Percentiles rank a stretch among this genome's conserved stretches.
Evolutionary conservation across 768 basidiomycete species (phyloP).

Genomic region (Lactarius sp.): DNA sequence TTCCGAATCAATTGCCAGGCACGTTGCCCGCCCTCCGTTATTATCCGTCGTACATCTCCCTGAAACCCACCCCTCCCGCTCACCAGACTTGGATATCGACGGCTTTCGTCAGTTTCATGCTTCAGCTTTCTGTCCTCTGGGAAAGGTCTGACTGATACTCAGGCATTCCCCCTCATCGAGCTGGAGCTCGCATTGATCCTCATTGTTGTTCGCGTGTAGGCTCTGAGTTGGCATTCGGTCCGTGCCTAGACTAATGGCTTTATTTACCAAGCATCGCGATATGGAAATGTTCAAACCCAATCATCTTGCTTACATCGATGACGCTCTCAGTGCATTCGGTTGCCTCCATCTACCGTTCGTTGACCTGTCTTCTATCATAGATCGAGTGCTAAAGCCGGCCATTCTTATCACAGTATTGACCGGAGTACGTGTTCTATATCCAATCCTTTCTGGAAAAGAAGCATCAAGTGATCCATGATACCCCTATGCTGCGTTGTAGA

Average conservation of each 20-base stretch:
- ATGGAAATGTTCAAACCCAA: neutral
- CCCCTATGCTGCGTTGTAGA: neutral
- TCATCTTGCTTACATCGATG: neutral
- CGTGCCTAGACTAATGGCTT: neutral
- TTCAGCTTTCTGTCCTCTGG: neutral
- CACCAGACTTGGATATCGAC: slow-evolving; percentile 4
- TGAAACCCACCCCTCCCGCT: neutral
- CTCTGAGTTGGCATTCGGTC: no score
- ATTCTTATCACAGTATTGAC: neutral
- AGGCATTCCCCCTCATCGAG: neutral
- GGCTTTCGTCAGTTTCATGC: neutral
- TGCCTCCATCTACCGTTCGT: neutral
- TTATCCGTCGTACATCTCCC: no score
- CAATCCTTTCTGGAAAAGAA: neutral
- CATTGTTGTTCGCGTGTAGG: slow-evolving; percentile 9
- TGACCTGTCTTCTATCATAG: neutral
- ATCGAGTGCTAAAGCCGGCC: neutral
- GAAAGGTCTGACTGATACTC: neutral
- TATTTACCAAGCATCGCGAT: neutral
- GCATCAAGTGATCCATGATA: neutral
- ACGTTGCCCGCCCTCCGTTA: neutral
- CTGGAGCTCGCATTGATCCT: neutral
- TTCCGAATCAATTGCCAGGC: slow-evolving; percentile 1
- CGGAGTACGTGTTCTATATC: neutral
- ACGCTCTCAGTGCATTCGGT: neutral